Conservation (phyloP, 2,329 filamentous ascomycete species). For the Drechslerella coelobrocha region DNA sequence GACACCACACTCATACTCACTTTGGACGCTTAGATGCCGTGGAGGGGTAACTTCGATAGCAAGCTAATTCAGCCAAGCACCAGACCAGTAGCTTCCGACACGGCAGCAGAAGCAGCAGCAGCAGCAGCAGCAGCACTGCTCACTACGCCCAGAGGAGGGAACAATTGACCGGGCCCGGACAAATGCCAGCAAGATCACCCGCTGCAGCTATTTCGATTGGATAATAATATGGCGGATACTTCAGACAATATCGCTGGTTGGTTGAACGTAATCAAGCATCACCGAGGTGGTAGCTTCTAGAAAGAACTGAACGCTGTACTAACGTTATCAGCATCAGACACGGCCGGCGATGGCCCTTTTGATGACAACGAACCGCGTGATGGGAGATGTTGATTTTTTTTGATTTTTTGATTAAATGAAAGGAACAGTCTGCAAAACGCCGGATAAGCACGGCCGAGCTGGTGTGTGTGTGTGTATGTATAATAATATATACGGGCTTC, state of each 20-base stretch:
- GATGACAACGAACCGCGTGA: background rate
- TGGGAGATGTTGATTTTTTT: background rate
- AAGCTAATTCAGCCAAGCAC: background rate
- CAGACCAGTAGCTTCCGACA: background rate
- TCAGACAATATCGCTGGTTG: background rate
- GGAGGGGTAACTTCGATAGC: slow-evolving; percentile 1
- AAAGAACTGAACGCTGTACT: slow-evolving; percentile 16
- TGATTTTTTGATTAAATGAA: background rate
- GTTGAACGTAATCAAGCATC: background rate
- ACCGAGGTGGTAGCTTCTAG: slow-evolving; percentile 36
- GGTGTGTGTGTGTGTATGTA: slow-evolving; percentile 21
- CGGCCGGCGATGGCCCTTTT: background rate
- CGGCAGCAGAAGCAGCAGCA: background rate
- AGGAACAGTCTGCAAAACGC: background rate
- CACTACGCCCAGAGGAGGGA: slow-evolving; percentile 10
- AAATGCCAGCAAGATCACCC: slow-evolving; percentile 29
- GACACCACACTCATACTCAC: background rate
- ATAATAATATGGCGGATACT: background rate
- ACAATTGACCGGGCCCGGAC: slow-evolving; percentile 1
- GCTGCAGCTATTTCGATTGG: slow-evolving; percentile 29
- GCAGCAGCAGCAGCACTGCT: background rate
- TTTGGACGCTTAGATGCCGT: background rate
- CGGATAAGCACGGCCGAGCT: slow-evolving; percentile 50
- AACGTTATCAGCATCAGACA: slow-evolving; percentile 20
- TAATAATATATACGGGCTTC: background rate